These are phyloP conservation scores for Annulohypoxylon maeteangense DNA, from an alignment of 495 filamentous ascomycete species.

Conservation along the genomic window DNA sequence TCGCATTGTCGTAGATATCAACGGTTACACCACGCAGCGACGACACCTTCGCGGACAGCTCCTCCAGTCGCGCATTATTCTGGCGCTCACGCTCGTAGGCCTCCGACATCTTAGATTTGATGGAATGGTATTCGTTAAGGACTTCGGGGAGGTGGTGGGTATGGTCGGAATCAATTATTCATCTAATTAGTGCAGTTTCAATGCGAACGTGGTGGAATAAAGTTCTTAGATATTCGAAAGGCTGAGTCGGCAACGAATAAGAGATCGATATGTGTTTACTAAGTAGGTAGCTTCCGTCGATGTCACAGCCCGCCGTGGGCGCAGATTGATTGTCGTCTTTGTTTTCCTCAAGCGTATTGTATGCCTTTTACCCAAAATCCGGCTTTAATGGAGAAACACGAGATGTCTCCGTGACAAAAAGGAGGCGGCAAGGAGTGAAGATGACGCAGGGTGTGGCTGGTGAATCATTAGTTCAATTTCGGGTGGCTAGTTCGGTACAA, in stretches of 20 bases:
- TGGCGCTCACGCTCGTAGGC: slow-evolving; percentile 95
- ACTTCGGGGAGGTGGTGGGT: background rate
- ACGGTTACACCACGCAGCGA: slow-evolving; percentile 96
- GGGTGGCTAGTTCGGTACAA: slow-evolving; percentile 2
- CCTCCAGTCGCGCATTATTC: slow-evolving; percentile 94
- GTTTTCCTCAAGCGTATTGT: slow-evolving; percentile 22
- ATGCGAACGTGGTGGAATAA: background rate
- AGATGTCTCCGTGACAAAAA: slow-evolving; percentile 31
- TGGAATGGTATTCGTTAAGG: background rate
- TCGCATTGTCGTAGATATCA: slow-evolving; percentile 95
- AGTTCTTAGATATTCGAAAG: background rate
- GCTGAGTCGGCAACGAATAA: background rate
- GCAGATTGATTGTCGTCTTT: slow-evolving; percentile 31
- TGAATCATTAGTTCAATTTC: background rate
- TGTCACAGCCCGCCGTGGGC: slow-evolving; percentile 5
- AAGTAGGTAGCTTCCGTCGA: background rate
- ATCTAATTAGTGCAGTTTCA: background rate
- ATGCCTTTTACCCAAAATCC: slow-evolving; percentile 29
- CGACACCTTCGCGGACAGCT: slow-evolving; percentile 88
- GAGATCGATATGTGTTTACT: background rate
- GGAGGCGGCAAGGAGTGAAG: slow-evolving; percentile 30
- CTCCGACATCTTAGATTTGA: slow-evolving; percentile 77
- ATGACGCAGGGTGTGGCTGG: slow-evolving; percentile 41
- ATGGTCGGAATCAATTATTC: background rate
- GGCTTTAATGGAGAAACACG: slow-evolving; percentile 18